Base-by-base conservation (phyloP, 2,329 filamentous ascomycete genomes). In the Cercospora zeina region DNA sequence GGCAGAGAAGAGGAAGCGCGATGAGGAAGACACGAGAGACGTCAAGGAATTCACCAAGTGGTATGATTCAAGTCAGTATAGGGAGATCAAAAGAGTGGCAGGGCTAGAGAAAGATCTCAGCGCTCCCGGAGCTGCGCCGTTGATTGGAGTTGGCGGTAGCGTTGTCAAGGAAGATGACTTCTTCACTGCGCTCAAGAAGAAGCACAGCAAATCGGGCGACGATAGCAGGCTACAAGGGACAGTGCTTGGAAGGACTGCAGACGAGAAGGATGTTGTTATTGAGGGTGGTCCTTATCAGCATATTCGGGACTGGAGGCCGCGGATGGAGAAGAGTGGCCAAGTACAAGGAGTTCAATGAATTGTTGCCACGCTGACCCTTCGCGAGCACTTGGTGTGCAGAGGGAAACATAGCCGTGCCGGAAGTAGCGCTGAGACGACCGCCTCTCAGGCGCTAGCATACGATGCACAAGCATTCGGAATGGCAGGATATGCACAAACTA, bases 161-260 rank as follows among this genome's bases (percentile, higher is more conserved):
- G 73, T 69, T 71, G 71, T 71, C 60, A 68, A 78, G 64, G 76
- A 76, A 70, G 79, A 81, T 67, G 80, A 82, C 63, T 81, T 80
- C 63, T 64, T 82, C 56, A 80, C 76, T 19, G 75, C 87, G 4
- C 79, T 97, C 45, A 97, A 96, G 77, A 95, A 93, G 78, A 96
- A 96, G 73, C 90, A 96, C 75, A 92, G 88, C 78, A 96, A 95
- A 70, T 90, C 89, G 24, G 68, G 65, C 9, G 91, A 96, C 71
- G 92, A 96, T 72, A 88, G 88, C 9, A 88, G 93, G 71, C 96
- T 91, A 75, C 86, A 89, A 68, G 91, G 91, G 31, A 96, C 93
- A 0, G 84, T 95, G 0, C 81, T 97, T 10, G 93, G 93, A 3
- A 87, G 87, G 67, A 81, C 83, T 49, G 83, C 83, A 54, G 91